These are phyloP conservation scores for Aspergillus proliferans DNA, from an alignment of 2,329 filamentous ascomycete genomes.

Conservation along the genomic window DNA sequence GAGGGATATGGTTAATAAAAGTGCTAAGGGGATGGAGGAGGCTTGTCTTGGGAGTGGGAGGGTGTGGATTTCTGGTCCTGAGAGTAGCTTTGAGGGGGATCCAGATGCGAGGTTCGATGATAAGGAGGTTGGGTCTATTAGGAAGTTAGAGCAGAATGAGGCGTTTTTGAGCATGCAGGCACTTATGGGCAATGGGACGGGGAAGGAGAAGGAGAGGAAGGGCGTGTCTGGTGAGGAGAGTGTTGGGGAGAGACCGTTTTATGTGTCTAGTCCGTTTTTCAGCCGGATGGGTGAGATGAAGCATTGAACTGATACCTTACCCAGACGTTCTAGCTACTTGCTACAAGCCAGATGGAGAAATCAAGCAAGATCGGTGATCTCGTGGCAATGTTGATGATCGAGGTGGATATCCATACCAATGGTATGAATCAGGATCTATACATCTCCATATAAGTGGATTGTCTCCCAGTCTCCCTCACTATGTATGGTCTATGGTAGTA, in stretches of 20 bases:
- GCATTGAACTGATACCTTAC: neutral
- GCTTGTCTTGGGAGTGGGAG: slow-evolving; percentile 5
- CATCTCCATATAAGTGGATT: no score
- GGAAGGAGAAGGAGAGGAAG: neutral
- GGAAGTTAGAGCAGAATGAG: slow-evolving; percentile 8
- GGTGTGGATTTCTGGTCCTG: slow-evolving; percentile 11
- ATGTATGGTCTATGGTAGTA: no score
- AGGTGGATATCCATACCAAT: no score
- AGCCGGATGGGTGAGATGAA: slow-evolving; percentile 2
- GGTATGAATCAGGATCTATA: no score
- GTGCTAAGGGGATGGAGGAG: slow-evolving; percentile 8
- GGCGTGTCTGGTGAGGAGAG: neutral
- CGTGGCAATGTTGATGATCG: no score
- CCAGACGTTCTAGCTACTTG: no score
- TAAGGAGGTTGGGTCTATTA: slow-evolving; percentile 2
- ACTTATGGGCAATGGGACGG: slow-evolving; percentile 2
- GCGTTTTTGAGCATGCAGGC: slow-evolving; percentile 8
- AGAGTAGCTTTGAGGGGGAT: slow-evolving; percentile 3
- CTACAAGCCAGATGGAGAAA: no score
- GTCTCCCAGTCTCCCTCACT: no score
- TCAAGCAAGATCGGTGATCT: no score
- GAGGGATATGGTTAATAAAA: slow-evolving; percentile 13
- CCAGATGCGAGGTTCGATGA: slow-evolving; percentile 14
- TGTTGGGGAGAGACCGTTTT: slow-evolving; percentile 7
- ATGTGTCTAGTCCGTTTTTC: slow-evolving; percentile 14